Conservation (phyloP, 140 eudicot genomes). For the Eryngium alpinum region DNA sequence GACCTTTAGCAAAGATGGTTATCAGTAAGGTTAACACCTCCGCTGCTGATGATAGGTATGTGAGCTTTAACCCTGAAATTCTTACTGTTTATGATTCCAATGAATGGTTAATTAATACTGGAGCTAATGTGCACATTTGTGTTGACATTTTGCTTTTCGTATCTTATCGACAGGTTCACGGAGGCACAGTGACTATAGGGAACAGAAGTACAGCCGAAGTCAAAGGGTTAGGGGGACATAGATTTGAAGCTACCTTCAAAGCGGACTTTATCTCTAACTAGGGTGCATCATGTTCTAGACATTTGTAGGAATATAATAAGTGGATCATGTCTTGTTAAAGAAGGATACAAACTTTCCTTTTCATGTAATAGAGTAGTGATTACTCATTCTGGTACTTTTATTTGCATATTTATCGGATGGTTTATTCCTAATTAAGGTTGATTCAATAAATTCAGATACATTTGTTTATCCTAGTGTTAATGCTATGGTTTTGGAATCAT, state of each 20-base stretch:
- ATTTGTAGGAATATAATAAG: background rate
- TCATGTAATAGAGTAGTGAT: constrained; percentile 7
- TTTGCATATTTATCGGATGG: background rate
- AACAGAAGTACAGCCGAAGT: background rate
- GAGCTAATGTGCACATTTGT: constrained; percentile 16
- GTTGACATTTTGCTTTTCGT: background rate
- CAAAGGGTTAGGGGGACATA: background rate
- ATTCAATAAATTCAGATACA: too few relatives aligned
- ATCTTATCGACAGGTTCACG: background rate
- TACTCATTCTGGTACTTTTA: background rate
- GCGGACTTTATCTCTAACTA: background rate
- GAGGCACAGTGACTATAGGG: constrained; percentile 5
- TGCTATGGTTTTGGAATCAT: background rate
- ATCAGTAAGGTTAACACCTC: background rate
- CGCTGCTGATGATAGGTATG: background rate
- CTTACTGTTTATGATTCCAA: background rate
- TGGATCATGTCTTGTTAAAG: background rate
- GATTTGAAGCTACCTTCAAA: background rate
- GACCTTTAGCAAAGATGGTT: background rate
- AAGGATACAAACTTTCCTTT: background rate
- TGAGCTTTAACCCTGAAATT: background rate
- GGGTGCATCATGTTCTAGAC: background rate
- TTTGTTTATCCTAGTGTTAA: background rate
- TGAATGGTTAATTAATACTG: background rate
- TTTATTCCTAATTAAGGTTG: background rate